These are phyloP conservation scores for Camelina sativa DNA, from an alignment of 345 rosid species.

Conservation along the genomic window DNA sequence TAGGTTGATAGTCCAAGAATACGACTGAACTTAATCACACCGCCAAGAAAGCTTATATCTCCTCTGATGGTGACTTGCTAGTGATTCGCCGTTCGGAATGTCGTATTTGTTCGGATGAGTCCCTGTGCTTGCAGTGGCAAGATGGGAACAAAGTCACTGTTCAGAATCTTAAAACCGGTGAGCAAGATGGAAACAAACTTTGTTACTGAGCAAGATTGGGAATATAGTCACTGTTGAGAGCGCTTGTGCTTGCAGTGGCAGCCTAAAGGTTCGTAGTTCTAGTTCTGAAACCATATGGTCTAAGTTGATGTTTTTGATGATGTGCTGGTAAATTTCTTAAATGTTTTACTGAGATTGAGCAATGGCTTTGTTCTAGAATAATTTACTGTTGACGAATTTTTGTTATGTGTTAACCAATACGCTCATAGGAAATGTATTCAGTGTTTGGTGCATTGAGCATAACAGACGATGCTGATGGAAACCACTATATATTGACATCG, in stretches of 20 bases:
- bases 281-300: background rate
- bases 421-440: slow-evolving; percentile 94
- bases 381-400: no score
- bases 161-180: no score
- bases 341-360: background rate
- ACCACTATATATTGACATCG: slow-evolving; percentile 82
- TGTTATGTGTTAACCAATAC: slow-evolving; percentile 46
- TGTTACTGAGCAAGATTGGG: no score
- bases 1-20: no score
- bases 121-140: no score
- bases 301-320: background rate
- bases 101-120: no score
- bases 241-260: slow-evolving; percentile 91
- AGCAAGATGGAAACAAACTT: no score
- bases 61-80: no score
- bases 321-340: background rate
- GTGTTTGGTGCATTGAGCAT: slow-evolving; percentile 70
- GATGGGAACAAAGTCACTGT: no score
- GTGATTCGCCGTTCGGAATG: no score
- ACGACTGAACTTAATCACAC: no score
- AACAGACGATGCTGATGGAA: slow-evolving; percentile 36
- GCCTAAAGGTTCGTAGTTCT: slow-evolving; percentile 64
- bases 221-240: slow-evolving; percentile 43
- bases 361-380: background rate
- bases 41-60: no score